A percentile compares a stretch with the other conserved stretches of the same genome.
phyloP scores from a whole-genome alignment of 2,329 filamentous ascomycete species.

The Tothia fuscella region DNA sequence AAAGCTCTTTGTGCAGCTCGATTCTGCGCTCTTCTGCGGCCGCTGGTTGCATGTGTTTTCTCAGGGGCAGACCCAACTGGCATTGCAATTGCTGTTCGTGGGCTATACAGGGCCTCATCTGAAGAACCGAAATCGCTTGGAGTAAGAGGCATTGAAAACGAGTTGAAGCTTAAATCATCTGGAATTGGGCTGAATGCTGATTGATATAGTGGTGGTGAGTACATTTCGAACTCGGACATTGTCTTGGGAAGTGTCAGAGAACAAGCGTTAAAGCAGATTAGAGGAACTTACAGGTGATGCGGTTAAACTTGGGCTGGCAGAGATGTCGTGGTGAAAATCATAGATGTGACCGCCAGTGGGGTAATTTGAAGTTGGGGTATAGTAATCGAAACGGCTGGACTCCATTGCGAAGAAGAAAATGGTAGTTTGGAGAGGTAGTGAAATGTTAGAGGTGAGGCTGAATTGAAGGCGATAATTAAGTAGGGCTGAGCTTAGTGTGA shows the following conservation, averaged over 20 bases:
- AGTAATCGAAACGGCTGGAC: conserved; percentile 5
- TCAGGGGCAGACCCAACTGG: conserved; percentile 14
- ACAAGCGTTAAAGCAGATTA: not conserved
- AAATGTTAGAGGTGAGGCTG: not conserved
- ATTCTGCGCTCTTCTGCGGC: conserved; percentile 46
- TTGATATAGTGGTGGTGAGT: conserved; percentile 3
- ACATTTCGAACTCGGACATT: conserved; percentile 9
- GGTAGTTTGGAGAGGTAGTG: not conserved
- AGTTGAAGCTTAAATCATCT: conserved; percentile 15
- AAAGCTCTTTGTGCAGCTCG: conserved; percentile 50
- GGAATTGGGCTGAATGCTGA: conserved; percentile 8
- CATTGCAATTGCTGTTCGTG: conserved; percentile 12
- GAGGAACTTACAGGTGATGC: conserved; percentile 25
- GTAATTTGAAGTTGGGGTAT: conserved; percentile 2
- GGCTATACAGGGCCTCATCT: conserved; percentile 27
- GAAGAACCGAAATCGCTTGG: conserved; percentile 28
- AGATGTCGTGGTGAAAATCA: conserved; percentile 4
- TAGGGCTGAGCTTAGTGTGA: too few species aligned
- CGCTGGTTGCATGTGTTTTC: conserved; percentile 20
- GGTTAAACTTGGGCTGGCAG: conserved; percentile 21
- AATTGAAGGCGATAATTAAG: not conserved
- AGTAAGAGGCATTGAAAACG: conserved; percentile 27
- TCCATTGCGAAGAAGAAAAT: conserved; percentile 2
- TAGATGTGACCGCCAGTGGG: conserved; percentile 3
- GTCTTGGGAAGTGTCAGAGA: conserved; percentile 4